Base-by-base conservation (phyloP, 768 basidiomycete genomes). In the Jaapia argillacea region DNA sequence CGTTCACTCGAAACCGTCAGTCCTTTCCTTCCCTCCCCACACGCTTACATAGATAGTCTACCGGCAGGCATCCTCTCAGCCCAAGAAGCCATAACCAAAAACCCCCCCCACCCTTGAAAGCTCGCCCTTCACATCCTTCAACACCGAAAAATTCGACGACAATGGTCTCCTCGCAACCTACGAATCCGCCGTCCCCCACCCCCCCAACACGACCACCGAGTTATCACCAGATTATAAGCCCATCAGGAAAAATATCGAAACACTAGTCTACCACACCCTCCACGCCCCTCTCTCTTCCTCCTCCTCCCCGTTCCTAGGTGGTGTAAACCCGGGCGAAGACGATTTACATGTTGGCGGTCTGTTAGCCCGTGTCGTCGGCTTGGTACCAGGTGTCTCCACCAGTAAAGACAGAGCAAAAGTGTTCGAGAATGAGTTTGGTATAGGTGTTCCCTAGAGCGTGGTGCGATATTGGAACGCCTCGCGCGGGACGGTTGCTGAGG, bases 271-370 rank as follows among this genome's bases (percentile, higher is more conserved):
- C 25, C 57, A 64, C 23, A 60, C 65, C 24, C 65, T 79, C 36
- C 65, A 69, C 3, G 47, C 48, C 0, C 45, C 59, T 43, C 59
- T 79, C 16, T 67, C 69, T 13, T 58, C 28, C 16, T 10, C 28
- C 16, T n/a, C n/a, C n/a, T 61, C 57, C 6, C 66, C 66, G 3
- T 78, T 77, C 59, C 59, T 75, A 27, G 69, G 66, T 16, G 75
- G 74, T 6, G 64, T 55, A 3, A 49, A 42, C 31, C 72, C 73
- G 0, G 67, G 73, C 6, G 72, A 74, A 52, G 73, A 72, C 43
- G 77, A 75, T 51, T 75, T 71, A 59, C 75, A 75, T 55, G 58
- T 78, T 33, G 70, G 48, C 4, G 71, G 65, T 5, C 78, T 72
- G 75, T 56, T 78, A 24, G 68, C 72, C 21, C 67, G 72, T 24